A percentile compares a stretch with the other conserved stretches of the same genome.
Conservation (phyloP, 1,284 basidiomycete genomes). For the Ustilago loliicola region DNA sequence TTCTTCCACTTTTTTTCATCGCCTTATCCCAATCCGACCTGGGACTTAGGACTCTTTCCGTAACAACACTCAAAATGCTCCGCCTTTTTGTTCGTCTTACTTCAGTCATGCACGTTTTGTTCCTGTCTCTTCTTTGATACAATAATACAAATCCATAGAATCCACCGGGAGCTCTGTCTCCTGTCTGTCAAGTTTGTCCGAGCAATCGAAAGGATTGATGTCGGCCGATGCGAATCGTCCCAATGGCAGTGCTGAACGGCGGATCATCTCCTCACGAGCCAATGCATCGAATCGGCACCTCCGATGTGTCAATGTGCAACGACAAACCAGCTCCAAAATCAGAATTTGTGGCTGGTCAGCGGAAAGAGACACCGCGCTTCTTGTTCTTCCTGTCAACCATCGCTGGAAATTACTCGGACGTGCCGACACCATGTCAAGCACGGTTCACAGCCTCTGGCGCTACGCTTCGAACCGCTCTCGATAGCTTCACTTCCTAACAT, state of each 20-base stretch:
- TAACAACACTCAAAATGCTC: constrained; percentile 5
- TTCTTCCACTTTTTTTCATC: background rate
- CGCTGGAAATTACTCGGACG: constrained; percentile 12
- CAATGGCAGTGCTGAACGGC: background rate
- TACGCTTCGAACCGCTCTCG: background rate
- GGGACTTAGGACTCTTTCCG: background rate
- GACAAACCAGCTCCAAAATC: background rate
- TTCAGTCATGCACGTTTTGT: constrained; percentile 14
- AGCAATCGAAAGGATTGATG: background rate
- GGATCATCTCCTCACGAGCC: background rate
- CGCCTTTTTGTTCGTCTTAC: constrained; percentile 1
- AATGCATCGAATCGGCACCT: constrained; percentile 2
- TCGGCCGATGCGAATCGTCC: background rate
- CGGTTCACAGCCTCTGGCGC: background rate
- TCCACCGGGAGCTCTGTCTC: constrained; percentile 7
- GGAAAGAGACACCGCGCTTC: background rate
- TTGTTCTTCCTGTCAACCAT: background rate
- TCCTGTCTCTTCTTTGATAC: constrained; percentile 10
- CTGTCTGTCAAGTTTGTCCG: background rate
- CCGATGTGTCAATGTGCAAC: constrained; percentile 7
- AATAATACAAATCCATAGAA: constrained; percentile 29
- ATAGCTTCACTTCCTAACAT: background rate
- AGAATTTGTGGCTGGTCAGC: background rate
- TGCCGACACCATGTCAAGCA: constrained; percentile 10
- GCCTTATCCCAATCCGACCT: background rate